Base-by-base conservation (phyloP, 345 rosid species). In the Eucalyptus regnans region DNA sequence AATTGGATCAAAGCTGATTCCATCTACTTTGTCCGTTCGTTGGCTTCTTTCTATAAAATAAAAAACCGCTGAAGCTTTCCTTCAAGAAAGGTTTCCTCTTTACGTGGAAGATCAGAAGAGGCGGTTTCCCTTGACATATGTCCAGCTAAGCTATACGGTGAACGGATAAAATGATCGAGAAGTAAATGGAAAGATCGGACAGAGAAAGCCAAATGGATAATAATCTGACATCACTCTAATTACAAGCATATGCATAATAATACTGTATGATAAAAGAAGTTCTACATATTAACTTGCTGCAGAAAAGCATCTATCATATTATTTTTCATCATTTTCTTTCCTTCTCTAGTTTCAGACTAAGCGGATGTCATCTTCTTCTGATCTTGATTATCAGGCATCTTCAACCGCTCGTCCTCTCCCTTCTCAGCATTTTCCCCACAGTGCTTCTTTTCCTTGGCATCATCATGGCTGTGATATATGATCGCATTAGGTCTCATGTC, bases 381-480 rank as follows among this genome's bases (percentile, higher is more conserved):
- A 87, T 86, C 43, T 27, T 62, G 52, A 56, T 64, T 50, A n/a
- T 44, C 81, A 41, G 50, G 81, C 41, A 22, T 64, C 37, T 41
- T 87, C 23, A 87, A 46, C 23, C 52, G 31, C 49, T 41, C 51
- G n/a, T 60, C 48, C 43, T 49, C 81, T 50, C 14, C 20, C 50
- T 41, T 58, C 31, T 37, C 41, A 37, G 46, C 89, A 33, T 87
- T 86, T 50, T 62, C 37, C 41, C 83, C 50, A 20, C 66, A 71
- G 44, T 68, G 71, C 46, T 62, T 66, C 18, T 49, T 85, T 37
- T 88, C 83, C 66, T 68, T n/a, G 25, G 33, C 66, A 64, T 81
- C 87, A 3, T 41, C 88, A 41, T 66, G 90, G 87, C 89, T 81
- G 50, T 92, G 93, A 87, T 94, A 94, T 48, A 93, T 91, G 13